These are phyloP conservation scores for Vicia faba DNA, from an alignment of 306 rosid genomes.

Conservation along the genomic window DNA sequence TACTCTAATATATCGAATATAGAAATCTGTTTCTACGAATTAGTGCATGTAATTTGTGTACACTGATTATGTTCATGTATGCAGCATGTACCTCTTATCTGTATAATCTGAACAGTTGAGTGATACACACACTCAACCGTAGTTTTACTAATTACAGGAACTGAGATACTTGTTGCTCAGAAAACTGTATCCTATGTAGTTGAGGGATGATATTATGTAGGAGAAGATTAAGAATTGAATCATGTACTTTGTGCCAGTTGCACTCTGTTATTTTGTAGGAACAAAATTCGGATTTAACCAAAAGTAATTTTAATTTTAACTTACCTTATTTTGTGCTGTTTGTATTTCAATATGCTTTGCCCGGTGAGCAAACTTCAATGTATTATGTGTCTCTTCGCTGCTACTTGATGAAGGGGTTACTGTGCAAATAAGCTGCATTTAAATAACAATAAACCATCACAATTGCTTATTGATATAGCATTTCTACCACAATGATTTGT, in stretches of 20 bases:
- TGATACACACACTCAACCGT: background rate
- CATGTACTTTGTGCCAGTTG: constrained; percentile 10
- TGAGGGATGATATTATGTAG: background rate
- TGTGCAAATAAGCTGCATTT: constrained; percentile 90
- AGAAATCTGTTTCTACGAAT: background rate
- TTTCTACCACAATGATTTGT: constrained; percentile 29
- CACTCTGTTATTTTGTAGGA: constrained; percentile 5
- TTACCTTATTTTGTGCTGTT: constrained; percentile 92
- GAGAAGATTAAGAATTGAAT: constrained; percentile 9
- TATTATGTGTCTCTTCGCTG: constrained; percentile 94
- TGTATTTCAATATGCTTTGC: constrained; percentile 96
- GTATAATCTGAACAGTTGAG: background rate
- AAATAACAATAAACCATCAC: constrained; percentile 37
- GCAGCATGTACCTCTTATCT: background rate
- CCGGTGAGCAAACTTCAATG: constrained; percentile 96
- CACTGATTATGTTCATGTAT: background rate
- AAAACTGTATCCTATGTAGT: background rate
- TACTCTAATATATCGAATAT: constrained; percentile 1
- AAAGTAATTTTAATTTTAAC: constrained; percentile 6
- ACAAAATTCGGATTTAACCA: constrained; percentile 21
- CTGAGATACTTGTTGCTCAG: constrained; percentile 7
- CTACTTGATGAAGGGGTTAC: constrained; percentile 98
- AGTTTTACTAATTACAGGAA: constrained; percentile 12
- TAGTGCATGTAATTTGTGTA: constrained; percentile 4
- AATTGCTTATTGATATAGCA: constrained; percentile 21